Percentiles rank a stretch among this genome's conserved stretches.
Evolutionary conservation across 2,329 filamentous ascomycete genomes (phyloP).

Genomic region (Paraphoma sp.): DNA sequence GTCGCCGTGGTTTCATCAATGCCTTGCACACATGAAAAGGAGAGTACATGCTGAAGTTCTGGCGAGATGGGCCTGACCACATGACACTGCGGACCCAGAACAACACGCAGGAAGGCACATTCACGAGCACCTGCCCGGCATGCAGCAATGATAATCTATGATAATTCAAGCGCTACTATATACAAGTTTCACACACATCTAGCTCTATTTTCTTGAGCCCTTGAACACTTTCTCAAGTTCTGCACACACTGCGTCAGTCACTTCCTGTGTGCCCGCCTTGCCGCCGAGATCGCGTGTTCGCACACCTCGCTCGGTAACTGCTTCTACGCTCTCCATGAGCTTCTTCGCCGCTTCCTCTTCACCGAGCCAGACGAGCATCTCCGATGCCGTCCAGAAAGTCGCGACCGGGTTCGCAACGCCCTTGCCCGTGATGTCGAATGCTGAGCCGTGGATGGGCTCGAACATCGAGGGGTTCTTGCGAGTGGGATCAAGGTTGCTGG

Average conservation of each 20-base stretch:
- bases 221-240: constrained; percentile 41
- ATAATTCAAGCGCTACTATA: too few relatives aligned
- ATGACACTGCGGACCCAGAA: too few relatives aligned
- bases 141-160: too few relatives aligned
- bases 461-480: constrained; percentile 67
- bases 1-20: neutral
- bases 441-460: constrained; percentile 66
- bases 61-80: neutral
- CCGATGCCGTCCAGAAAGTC: constrained; percentile 65
- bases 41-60: neutral
- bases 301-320: constrained; percentile 60
- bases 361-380: constrained; percentile 66
- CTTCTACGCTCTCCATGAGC: constrained; percentile 61
- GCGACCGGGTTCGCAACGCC: constrained; percentile 65
- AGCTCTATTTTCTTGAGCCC: neutral
- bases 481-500: constrained; percentile 72
- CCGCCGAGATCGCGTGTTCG: constrained; percentile 63
- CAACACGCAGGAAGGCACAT: too few relatives aligned
- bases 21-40: neutral
- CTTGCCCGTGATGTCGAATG: constrained; percentile 65
- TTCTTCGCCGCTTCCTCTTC: constrained; percentile 58
- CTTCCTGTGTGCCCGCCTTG: constrained; percentile 48
- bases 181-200: too few relatives aligned
- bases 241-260: constrained; percentile 51
- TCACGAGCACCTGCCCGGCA: too few relatives aligned